Conservation (phyloP, 148 eudicot genomes). For the Suaeda aralocaspica region DNA sequence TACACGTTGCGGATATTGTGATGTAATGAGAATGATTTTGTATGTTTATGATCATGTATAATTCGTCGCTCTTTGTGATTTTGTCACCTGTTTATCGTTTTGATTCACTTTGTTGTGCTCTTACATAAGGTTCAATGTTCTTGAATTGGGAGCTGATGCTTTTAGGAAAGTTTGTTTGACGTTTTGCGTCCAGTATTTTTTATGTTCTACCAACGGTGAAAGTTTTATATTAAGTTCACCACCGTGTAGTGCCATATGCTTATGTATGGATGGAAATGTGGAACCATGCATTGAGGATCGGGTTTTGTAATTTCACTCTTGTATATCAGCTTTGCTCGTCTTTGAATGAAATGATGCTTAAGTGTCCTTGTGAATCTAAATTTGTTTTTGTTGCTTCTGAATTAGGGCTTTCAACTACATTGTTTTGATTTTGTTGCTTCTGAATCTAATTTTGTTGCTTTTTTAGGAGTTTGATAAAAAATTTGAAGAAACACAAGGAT, state of each 20-base stretch:
- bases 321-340: background rate
- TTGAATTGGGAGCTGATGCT: background rate
- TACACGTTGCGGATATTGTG: no score
- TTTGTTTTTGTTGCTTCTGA: background rate
- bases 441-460: background rate
- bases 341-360: background rate
- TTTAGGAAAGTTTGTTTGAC: constrained; percentile 5
- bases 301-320: background rate
- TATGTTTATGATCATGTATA: no score
- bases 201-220: background rate
- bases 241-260: no score
- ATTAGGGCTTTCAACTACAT: background rate
- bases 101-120: background rate
- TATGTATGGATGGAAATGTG: no score
- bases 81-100: no score
- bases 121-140: background rate
- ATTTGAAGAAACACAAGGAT: constrained; percentile 66
- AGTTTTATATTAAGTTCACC: background rate
- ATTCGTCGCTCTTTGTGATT: no score
- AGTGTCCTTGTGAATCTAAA: background rate
- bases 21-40: no score
- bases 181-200: constrained; percentile 8
- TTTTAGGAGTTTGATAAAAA: constrained; percentile 59
- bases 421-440: background rate
- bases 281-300: no score